Evolutionary conservation across 2,329 filamentous ascomycete species (phyloP).

Genomic region (Xylariomycetidae sp.): DNA sequence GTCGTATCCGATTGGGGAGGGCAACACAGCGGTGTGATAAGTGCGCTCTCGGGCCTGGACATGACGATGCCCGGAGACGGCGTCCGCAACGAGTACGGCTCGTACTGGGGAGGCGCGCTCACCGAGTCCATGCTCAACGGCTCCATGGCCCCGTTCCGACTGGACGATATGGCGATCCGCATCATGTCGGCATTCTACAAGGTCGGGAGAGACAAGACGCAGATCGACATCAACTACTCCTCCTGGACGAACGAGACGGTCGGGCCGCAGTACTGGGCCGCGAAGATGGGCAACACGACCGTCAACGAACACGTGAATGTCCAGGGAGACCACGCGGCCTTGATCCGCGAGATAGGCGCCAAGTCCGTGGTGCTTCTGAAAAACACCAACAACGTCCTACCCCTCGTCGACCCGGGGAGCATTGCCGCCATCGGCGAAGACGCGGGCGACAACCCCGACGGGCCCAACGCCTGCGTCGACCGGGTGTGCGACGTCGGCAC

Average conservation of each 20-base stretch:
- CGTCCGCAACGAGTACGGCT: constrained; percentile 19
- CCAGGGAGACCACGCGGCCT: constrained; percentile 62
- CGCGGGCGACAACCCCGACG: constrained; percentile 65
- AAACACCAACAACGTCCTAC: constrained; percentile 43
- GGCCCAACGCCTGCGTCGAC: constrained; percentile 73
- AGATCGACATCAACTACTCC: constrained; percentile 68
- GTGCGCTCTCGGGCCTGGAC: constrained; percentile 33
- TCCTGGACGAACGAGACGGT: constrained; percentile 77
- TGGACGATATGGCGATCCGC: constrained; percentile 77
- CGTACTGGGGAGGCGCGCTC: constrained; percentile 20
- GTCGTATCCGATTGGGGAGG: constrained; percentile 68
- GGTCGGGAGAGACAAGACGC: constrained; percentile 46
- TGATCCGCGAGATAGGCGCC: constrained; percentile 70
- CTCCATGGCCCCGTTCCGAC: constrained; percentile 14
- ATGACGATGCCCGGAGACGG: constrained; percentile 38
- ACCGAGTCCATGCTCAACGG: constrained; percentile 17
- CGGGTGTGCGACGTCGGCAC: constrained; percentile 54
- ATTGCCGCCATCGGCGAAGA: constrained; percentile 77
- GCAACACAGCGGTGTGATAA: constrained; percentile 55
- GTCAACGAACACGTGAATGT: constrained; percentile 75
- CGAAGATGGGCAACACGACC: constrained; percentile 54
- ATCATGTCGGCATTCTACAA: constrained; percentile 67
- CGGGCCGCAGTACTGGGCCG: constrained; percentile 59
- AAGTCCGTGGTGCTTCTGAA: constrained; percentile 79
- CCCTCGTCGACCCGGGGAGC: constrained; percentile 58